phyloP scores from a whole-genome alignment of 176 grass and related monocot species.

The Oryza longistaminata region DNA sequence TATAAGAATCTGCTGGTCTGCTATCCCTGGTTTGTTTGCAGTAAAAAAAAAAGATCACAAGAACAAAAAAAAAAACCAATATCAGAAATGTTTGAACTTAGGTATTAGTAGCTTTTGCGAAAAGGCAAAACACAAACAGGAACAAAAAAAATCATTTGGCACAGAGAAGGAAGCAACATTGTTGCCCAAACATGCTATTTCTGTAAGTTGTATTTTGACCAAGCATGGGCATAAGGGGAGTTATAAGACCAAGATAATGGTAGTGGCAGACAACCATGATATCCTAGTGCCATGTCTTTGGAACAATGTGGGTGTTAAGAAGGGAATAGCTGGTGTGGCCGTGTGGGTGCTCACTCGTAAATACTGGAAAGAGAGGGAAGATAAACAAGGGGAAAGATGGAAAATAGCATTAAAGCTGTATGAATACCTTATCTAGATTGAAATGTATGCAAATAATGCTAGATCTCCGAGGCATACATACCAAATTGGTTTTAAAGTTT shows the following conservation, averaged over 20 bases:
- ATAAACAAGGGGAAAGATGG: not conserved
- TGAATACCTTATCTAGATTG: not conserved
- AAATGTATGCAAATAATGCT: not conserved
- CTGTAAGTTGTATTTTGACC: not conserved
- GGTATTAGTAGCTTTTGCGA: not conserved
- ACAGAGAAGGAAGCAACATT: not conserved
- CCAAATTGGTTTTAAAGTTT: not conserved
- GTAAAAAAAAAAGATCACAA: not conserved
- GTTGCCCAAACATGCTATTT: not conserved
- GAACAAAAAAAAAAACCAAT: not conserved
- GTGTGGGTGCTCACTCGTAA: not conserved
- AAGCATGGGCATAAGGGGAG: not conserved
- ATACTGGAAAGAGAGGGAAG: not conserved
- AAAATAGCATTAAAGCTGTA: not conserved
- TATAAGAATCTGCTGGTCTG: not conserved
- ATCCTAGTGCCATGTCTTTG: not conserved
- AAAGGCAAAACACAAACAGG: not conserved
- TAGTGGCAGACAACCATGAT: not conserved
- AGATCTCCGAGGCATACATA: not conserved
- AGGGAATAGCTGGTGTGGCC: not conserved
- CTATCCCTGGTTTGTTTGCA: not conserved
- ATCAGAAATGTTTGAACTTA: conserved; percentile 1
- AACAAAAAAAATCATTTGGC: not conserved
- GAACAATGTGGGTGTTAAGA: not conserved
- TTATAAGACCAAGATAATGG: not conserved